phyloP scores from a whole-genome alignment of 768 basidiomycete genomes.

The Suillus subalutaceus region DNA sequence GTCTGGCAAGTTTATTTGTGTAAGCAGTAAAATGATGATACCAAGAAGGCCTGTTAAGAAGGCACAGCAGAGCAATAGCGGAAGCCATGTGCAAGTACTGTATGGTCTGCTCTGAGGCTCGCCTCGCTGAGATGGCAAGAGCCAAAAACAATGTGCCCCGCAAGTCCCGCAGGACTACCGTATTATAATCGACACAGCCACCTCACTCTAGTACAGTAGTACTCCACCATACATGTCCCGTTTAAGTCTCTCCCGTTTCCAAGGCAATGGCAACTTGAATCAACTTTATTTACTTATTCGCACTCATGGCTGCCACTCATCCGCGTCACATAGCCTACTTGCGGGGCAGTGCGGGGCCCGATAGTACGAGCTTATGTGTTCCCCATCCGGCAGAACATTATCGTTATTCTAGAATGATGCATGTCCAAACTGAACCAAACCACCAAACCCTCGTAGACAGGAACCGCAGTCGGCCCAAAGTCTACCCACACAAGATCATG shows the following conservation, averaged over 20 bases:
- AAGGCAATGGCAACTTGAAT: not conserved
- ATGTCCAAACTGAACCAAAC: not conserved
- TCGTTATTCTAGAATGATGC: not conserved
- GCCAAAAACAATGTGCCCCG: no score
- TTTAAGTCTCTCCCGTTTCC: not conserved
- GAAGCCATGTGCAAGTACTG: not conserved
- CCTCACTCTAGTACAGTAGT: no score
- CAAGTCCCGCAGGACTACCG: no score
- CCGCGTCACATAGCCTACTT: no score
- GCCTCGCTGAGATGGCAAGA: not conserved
- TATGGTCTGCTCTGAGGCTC: not conserved
- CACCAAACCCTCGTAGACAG: not conserved
- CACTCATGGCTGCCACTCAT: no score
- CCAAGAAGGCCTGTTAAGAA: slow-evolving; percentile 15
- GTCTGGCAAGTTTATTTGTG: slow-evolving; percentile 25
- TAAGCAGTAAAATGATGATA: slow-evolving; percentile 26
- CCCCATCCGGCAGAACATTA: no score
- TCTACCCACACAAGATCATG: no score
- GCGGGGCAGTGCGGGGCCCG: not conserved
- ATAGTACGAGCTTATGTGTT: no score
- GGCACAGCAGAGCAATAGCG: slow-evolving; percentile 18
- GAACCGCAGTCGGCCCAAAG: not conserved
- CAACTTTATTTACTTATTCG: no score
- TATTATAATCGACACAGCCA: no score
- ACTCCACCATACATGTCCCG: no score